Conservation (phyloP, 768 basidiomycete genomes). For the Fomitopsis serialis region DNA sequence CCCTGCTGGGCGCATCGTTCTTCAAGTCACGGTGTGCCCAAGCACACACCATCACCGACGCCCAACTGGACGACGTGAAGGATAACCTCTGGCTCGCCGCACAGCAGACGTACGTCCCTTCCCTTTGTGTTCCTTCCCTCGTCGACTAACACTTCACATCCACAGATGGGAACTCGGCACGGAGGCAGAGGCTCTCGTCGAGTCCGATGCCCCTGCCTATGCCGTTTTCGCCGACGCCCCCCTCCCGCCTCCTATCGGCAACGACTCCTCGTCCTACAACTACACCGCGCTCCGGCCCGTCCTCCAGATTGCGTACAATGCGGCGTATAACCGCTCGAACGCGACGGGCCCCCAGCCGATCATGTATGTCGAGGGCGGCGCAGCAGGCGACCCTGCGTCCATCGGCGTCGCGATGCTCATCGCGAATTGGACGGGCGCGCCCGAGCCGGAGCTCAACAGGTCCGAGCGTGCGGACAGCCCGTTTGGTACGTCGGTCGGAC, state of each 20-base stretch:
- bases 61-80: constrained; percentile 31
- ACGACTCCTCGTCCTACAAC: constrained; percentile 22
- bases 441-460: background rate
- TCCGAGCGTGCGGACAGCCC: background rate
- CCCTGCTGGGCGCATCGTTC: background rate
- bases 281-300: constrained; percentile 42
- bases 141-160: background rate
- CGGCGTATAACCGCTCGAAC: constrained; percentile 44
- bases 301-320: constrained; percentile 44
- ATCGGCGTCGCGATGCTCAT: constrained; percentile 68
- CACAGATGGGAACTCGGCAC: constrained; percentile 52
- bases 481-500: background rate
- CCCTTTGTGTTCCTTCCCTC: background rate
- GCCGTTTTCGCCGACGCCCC: constrained; percentile 35
- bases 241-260: constrained; percentile 19
- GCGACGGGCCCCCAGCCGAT: constrained; percentile 54
- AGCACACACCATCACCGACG: constrained; percentile 31
- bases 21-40: background rate
- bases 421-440: constrained; percentile 50
- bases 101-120: constrained; percentile 31
- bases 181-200: constrained; percentile 44
- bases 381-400: constrained; percentile 74
- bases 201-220: constrained; percentile 39
- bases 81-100: constrained; percentile 36
- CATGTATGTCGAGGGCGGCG: constrained; percentile 43